These are phyloP conservation scores for Rosa lucieae DNA, from an alignment of 306 rosid genomes.

Conservation along the genomic window DNA sequence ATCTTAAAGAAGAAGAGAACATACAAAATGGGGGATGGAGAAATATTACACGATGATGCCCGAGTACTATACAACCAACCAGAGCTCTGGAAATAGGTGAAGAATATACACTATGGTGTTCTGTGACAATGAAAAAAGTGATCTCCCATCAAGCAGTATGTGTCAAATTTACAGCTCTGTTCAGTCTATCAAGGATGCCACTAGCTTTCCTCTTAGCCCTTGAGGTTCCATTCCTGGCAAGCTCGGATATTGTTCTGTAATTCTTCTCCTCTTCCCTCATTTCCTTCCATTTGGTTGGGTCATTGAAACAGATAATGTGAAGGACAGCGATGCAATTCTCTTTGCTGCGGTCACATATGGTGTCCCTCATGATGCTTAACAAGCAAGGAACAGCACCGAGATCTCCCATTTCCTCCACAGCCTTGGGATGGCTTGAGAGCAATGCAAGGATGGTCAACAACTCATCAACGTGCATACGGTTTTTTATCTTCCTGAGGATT, in stretches of 20 bases:
- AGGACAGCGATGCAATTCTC: slow-evolving; percentile 79
- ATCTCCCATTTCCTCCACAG: slow-evolving; percentile 77
- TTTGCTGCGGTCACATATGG: slow-evolving; percentile 65
- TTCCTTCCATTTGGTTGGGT: slow-evolving; percentile 77
- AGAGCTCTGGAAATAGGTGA: slow-evolving; percentile 27
- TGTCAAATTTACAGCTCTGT: slow-evolving; percentile 70
- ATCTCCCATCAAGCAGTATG: slow-evolving; percentile 64
- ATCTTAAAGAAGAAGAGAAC: slow-evolving; percentile 37
- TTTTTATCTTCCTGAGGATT: slow-evolving; percentile 55
- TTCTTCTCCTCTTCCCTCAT: slow-evolving; percentile 73
- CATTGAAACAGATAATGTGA: slow-evolving; percentile 61
- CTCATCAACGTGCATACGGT: slow-evolving; percentile 56
- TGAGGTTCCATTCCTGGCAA: slow-evolving; percentile 78
- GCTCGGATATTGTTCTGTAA: slow-evolving; percentile 65
- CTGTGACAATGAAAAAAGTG: slow-evolving; percentile 15
- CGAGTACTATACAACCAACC: slow-evolving; percentile 26
- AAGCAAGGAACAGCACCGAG: slow-evolving; percentile 67
- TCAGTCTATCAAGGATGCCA: slow-evolving; percentile 86
- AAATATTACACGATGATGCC: slow-evolving; percentile 25
- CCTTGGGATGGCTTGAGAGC: slow-evolving; percentile 67
- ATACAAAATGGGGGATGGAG: slow-evolving; percentile 43
- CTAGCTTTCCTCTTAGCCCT: slow-evolving; percentile 89
- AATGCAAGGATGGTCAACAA: slow-evolving; percentile 72
- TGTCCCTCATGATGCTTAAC: slow-evolving; percentile 61
- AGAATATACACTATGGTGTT: slow-evolving; percentile 58